phyloP scores from a whole-genome alignment of 2,329 filamentous ascomycete genomes.

The Pyrenophora teres region DNA sequence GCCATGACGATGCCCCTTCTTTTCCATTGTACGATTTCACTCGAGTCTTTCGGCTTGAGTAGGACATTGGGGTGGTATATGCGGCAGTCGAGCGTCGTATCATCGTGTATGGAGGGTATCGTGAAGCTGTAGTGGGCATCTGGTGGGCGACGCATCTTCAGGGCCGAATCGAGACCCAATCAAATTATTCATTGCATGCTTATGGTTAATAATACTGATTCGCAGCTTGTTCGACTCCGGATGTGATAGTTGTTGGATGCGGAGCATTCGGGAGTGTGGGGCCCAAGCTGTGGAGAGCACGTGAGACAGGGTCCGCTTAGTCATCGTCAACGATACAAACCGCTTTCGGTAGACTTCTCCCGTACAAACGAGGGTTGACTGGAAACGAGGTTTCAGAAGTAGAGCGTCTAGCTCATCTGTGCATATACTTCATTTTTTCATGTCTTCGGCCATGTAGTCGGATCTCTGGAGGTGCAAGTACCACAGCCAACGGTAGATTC shows the following conservation, averaged over 20 bases:
- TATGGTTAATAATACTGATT: background rate
- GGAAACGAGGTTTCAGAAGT: too few relatives aligned
- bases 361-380: too few relatives aligned
- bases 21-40: slow-evolving; percentile 29
- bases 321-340: too few relatives aligned
- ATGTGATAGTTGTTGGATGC: background rate
- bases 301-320: too few relatives aligned
- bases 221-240: background rate
- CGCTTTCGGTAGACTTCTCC: too few relatives aligned
- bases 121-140: slow-evolving; percentile 64
- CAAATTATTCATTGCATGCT: slow-evolving; percentile 31
- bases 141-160: slow-evolving; percentile 25
- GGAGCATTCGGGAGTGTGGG: too few relatives aligned
- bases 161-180: slow-evolving; percentile 32
- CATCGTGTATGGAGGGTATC: slow-evolving; percentile 84
- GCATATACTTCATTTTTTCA: too few relatives aligned
- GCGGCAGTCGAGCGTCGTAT: slow-evolving; percentile 75
- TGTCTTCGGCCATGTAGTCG: too few relatives aligned
- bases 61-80: slow-evolving; percentile 66
- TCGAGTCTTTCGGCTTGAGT: slow-evolving; percentile 19
- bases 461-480: too few relatives aligned
- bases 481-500: too few relatives aligned
- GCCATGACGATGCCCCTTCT: slow-evolving; percentile 70
- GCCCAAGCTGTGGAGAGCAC: too few relatives aligned
- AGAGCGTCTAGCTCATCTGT: too few relatives aligned